Evolutionary conservation across 202 grass and related monocot species (phyloP), one percentile per base, ranked within the genome.

Genomic region (Bolboschoenoplectus hybrid): DNA sequence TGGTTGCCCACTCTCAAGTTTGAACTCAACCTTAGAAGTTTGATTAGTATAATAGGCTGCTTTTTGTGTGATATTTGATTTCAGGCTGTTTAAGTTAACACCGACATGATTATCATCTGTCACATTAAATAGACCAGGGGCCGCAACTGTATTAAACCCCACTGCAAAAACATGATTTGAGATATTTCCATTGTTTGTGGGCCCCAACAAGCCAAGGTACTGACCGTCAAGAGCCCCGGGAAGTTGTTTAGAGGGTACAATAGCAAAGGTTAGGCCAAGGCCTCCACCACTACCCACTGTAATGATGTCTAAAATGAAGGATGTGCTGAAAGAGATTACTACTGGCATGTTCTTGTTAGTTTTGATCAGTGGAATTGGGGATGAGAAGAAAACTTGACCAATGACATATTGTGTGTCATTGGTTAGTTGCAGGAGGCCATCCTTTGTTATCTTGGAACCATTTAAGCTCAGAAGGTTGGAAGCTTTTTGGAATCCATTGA

Each of bases 381-480:
- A 60, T n/a, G 45, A 58, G 61, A 80, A 85, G 41, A 89, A 91
- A 41, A 88, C 86, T 9, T 90, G 92, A 41, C 91, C 93, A 20
- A 91, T 85, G 16, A 87, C 9, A n/a, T 86, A 53, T 7, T n/a
- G 10, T 75, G 57, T 84, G 88, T 86, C 86, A 51, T 90, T 89
- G 56, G 93, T 96, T 51, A 96, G 91, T 64, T 90, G 93, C 57
- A 96, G 86, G 7, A 79, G 49, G 26, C 91, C 91, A 60, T 84
- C 73, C 16, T 68, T 40, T 53, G 87, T 78, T 83, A 96, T 63
- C 5, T 39, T 71, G 2, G 86, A 88, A 45, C 57, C 88, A 34
- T 90, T 84, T 2, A 91, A 47, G 77, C 70, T 95, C 39, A 91
- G 81, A 9, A 10, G n/a, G 66, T 93, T 85, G 19, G 65, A 39